phyloP scores from a whole-genome alignment of 441 rosid genomes.

The Raphanus hybrid region DNA sequence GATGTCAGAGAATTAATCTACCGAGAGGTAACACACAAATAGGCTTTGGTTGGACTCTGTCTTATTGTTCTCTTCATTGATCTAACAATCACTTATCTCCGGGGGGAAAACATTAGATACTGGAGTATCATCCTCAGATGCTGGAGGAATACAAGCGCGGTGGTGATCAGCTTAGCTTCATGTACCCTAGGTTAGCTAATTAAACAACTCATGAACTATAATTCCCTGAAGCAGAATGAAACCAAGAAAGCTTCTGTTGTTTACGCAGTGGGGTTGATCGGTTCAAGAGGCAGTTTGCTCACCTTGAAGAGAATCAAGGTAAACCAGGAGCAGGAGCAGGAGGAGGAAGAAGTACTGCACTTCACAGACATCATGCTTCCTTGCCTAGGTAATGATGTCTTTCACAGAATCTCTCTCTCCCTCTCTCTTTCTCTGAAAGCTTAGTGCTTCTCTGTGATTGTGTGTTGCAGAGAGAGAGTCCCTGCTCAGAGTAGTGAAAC shows the following conservation, averaged over 20 bases:
- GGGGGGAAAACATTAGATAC: conserved; percentile 55
- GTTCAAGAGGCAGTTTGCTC: conserved; percentile 95
- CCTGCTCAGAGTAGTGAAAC: conserved; percentile 60
- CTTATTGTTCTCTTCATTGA: conserved; percentile 22
- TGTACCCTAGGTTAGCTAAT: conserved; percentile 89
- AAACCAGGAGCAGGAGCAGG: conserved; percentile 60
- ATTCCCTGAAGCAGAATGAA: background rate
- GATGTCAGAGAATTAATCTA: conserved; percentile 97
- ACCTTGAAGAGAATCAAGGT: conserved; percentile 91
- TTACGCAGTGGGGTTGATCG: conserved; percentile 92
- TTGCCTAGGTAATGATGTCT: conserved; percentile 74
- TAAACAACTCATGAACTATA: conserved; percentile 11
- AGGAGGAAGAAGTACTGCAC: conserved; percentile 58
- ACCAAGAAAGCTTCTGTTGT: conserved; percentile 22
- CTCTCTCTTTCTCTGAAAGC: conserved; percentile 21
- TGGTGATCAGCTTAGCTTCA: conserved; percentile 95
- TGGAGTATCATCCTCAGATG: conserved; percentile 99
- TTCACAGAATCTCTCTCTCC: conserved; percentile 4
- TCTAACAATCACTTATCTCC: conserved; percentile 23
- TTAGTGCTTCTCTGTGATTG: conserved; percentile 17
- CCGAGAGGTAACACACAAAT: conserved; percentile 69
- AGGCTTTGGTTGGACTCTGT: background rate
- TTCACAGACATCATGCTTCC: conserved; percentile 93
- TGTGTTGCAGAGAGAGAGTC: conserved; percentile 76
- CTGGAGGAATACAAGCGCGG: conserved; percentile 93